Conservation (phyloP, 306 rosid genomes). For the Cajanus cajan region DNA sequence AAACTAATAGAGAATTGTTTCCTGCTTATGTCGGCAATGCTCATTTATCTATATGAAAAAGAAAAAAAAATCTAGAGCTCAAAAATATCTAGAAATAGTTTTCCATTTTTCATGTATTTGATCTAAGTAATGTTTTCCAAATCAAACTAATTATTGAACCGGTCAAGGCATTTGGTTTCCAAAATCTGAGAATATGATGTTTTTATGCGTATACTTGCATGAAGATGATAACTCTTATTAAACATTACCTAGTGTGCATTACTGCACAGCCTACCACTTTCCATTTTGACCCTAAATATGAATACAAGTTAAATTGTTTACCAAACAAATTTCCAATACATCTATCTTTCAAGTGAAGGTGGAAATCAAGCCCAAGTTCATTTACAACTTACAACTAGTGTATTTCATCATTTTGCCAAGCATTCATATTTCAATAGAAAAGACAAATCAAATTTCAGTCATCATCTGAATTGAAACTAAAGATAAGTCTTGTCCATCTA, state of each 20-base stretch:
- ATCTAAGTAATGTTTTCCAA: not conserved
- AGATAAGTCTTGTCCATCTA: conserved; percentile 73
- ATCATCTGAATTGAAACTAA: conserved; percentile 53
- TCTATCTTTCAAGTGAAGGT: not conserved
- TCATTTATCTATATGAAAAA: too few relatives aligned
- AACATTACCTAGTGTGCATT: not conserved
- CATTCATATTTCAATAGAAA: not conserved
- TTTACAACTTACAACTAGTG: not conserved
- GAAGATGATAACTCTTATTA: too few relatives aligned
- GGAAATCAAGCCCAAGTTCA: not conserved
- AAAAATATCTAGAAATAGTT: too few relatives aligned
- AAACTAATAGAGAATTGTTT: too few relatives aligned
- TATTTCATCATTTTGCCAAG: not conserved
- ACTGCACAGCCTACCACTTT: not conserved
- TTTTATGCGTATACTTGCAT: not conserved
- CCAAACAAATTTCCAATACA: not conserved
- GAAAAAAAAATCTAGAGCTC: too few relatives aligned
- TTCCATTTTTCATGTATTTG: too few relatives aligned
- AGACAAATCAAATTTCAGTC: not conserved
- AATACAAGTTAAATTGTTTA: not conserved
- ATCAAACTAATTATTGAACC: too few relatives aligned
- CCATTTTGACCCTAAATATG: not conserved
- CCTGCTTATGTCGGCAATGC: too few relatives aligned
- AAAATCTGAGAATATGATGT: not conserved
- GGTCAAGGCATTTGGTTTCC: not conserved